phyloP scores from a whole-genome alignment of 805 yeast species.

The Helenozyma rhizophorensis region DNA sequence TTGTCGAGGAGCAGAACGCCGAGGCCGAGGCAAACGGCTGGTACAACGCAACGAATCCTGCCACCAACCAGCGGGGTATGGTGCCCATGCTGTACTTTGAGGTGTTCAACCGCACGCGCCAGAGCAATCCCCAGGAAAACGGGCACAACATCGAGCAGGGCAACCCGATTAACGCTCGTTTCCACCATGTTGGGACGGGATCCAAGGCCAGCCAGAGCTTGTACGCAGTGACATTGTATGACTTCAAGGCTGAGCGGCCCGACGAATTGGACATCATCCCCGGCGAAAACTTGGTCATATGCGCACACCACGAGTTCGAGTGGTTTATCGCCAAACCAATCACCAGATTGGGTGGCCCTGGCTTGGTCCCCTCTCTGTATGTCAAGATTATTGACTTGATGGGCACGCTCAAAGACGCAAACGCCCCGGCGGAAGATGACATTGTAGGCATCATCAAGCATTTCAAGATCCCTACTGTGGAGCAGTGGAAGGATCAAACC shows the following conservation, averaged over 20 bases:
- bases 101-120: constrained; percentile 58
- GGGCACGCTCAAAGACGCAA: constrained; percentile 26
- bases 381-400: constrained; percentile 80
- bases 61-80: constrained; percentile 70
- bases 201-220: constrained; percentile 41
- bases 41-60: constrained; percentile 88
- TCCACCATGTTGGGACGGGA: constrained; percentile 7
- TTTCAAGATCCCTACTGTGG: constrained; percentile 76
- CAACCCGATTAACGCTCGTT: constrained; percentile 17
- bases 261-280: constrained; percentile 83
- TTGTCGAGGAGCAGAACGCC: constrained; percentile 30
- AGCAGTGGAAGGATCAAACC: constrained; percentile 89
- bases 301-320: constrained; percentile 94
- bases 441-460: constrained; percentile 54
- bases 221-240: constrained; percentile 83
- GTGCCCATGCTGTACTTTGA: constrained; percentile 87
- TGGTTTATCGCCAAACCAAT: constrained; percentile 98
- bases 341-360: constrained; percentile 94
- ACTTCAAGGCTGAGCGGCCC: constrained; percentile 73
- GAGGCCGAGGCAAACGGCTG: constrained; percentile 48
- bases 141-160: constrained; percentile 16
- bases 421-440: constrained; percentile 41
- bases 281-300: constrained; percentile 86
- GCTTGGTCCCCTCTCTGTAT: constrained; percentile 87
- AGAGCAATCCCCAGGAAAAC: constrained; percentile 14